Conservation (phyloP, 345 rosid species). For the Eucalyptus urophylla region DNA sequence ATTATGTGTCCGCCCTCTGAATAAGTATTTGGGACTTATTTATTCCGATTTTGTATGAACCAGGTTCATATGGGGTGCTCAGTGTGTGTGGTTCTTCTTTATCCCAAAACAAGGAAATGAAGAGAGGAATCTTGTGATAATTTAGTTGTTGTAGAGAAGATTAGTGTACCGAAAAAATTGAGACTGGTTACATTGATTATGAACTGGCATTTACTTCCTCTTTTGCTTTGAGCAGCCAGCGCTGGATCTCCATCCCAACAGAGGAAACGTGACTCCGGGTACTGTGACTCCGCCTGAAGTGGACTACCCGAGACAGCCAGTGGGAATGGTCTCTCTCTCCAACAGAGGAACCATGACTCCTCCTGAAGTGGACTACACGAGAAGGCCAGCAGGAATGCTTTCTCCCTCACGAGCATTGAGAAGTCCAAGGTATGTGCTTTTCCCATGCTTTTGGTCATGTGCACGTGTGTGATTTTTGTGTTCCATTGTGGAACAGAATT, state of each 20-base stretch:
- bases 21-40: neutral
- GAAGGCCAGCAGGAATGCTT: conserved; percentile 16
- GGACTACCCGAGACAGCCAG: conserved; percentile 33
- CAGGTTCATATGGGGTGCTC: neutral
- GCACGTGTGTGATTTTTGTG: neutral
- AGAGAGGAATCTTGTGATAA: neutral
- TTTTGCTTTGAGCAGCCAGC: conserved; percentile 41
- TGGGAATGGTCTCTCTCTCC: conserved; percentile 11
- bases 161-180: neutral
- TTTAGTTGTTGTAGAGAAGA: neutral
- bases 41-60: neutral
- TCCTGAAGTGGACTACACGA: conserved; percentile 35
- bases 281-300: conserved; percentile 10
- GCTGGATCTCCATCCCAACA: conserved; percentile 43
- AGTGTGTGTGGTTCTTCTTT: neutral
- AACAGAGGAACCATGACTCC: conserved; percentile 16
- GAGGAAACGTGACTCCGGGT: conserved; percentile 13
- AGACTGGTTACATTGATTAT: neutral
- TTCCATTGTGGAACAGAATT: neutral
- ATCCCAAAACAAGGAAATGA: neutral
- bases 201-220: neutral
- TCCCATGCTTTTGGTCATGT: neutral
- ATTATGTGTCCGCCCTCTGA: neutral
- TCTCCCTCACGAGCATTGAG: conserved; percentile 22
- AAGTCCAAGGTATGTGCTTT: conserved; percentile 42